Evolutionary conservation across 2,329 filamentous ascomycete species (phyloP).

Genomic region (Ascochyta koolunga): DNA sequence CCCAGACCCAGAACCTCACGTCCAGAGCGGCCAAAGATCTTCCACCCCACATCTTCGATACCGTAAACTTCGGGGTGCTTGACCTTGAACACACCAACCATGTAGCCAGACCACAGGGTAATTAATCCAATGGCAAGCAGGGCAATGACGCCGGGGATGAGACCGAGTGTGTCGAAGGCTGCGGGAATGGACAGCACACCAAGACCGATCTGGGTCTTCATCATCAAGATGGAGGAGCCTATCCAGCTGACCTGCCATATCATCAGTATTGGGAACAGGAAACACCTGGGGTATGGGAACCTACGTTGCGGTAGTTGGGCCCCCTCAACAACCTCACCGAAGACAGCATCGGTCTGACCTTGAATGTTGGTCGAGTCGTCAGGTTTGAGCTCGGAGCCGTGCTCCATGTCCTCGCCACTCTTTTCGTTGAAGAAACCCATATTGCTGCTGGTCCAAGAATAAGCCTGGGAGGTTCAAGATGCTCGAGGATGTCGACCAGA

Average conservation of each 20-base stretch:
- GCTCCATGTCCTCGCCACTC: conserved; percentile 7
- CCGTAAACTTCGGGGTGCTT: conserved; percentile 60
- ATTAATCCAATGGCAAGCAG: conserved; percentile 49
- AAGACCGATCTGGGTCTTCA: conserved; percentile 33
- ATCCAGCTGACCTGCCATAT: conserved; percentile 23
- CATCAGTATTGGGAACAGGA: not conserved
- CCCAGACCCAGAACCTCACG: conserved; percentile 51
- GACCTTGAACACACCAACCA: conserved; percentile 59
- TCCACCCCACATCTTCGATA: conserved; percentile 61
- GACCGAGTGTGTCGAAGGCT: conserved; percentile 53
- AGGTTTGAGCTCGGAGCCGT: conserved; percentile 13
- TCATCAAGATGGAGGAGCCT: conserved; percentile 27
- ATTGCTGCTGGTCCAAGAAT: not conserved
- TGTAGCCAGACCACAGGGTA: conserved; percentile 56
- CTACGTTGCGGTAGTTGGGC: conserved; percentile 20
- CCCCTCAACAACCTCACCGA: conserved; percentile 19
- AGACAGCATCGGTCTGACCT: conserved; percentile 17
- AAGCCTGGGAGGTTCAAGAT: conserved; percentile 2
- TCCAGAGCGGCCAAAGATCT: conserved; percentile 59
- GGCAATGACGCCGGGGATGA: conserved; percentile 55
- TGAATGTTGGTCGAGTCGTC: conserved; percentile 8
- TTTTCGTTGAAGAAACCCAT: conserved; percentile 13
- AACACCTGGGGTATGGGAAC: not conserved
- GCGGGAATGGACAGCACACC: conserved; percentile 55
- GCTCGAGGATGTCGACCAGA: not conserved